These are phyloP conservation scores for Pulveroboletus sp. DNA, from an alignment of 768 basidiomycete species.

Conservation along the genomic window DNA sequence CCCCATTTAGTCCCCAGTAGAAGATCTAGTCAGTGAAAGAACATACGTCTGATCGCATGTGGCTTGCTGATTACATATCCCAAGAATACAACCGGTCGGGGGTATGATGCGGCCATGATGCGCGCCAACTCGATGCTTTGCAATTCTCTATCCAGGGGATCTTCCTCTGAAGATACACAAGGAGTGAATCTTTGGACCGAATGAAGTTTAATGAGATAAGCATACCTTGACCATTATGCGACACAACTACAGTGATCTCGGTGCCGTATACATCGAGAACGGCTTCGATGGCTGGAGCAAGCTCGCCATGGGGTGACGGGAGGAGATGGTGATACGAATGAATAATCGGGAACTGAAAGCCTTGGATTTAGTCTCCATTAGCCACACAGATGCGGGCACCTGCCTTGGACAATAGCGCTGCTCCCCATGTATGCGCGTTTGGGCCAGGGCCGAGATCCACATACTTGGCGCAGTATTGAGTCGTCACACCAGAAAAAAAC, in stretches of 20 bases:
- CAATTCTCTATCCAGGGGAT: slow-evolving; percentile 82
- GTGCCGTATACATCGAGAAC: slow-evolving; percentile 77
- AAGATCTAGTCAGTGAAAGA: not conserved
- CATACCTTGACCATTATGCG: slow-evolving; percentile 89
- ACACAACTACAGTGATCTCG: slow-evolving; percentile 76
- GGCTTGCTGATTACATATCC: slow-evolving; percentile 81
- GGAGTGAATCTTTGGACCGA: not conserved
- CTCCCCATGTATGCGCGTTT: slow-evolving; percentile 89
- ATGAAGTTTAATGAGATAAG: not conserved
- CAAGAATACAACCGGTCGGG: slow-evolving; percentile 73
- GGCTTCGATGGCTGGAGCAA: slow-evolving; percentile 89
- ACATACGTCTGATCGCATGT: slow-evolving; percentile 59
- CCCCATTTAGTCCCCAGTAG: slow-evolving; percentile 5
- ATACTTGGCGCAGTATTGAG: slow-evolving; percentile 45
- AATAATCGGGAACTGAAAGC: slow-evolving; percentile 76
- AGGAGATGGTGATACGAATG: slow-evolving; percentile 83
- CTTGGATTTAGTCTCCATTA: not conserved
- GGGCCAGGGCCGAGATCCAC: slow-evolving; percentile 89
- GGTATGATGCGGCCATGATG: slow-evolving; percentile 69
- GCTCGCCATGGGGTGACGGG: slow-evolving; percentile 82
- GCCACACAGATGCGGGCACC: not conserved
- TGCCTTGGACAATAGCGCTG: slow-evolving; percentile 76
- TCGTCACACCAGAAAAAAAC: not conserved
- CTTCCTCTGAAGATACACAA: slow-evolving; percentile 60
- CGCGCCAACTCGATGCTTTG: slow-evolving; percentile 79